phyloP scores from a whole-genome alignment of 257 asterid genomes.

The Ligustrum vulgare region DNA sequence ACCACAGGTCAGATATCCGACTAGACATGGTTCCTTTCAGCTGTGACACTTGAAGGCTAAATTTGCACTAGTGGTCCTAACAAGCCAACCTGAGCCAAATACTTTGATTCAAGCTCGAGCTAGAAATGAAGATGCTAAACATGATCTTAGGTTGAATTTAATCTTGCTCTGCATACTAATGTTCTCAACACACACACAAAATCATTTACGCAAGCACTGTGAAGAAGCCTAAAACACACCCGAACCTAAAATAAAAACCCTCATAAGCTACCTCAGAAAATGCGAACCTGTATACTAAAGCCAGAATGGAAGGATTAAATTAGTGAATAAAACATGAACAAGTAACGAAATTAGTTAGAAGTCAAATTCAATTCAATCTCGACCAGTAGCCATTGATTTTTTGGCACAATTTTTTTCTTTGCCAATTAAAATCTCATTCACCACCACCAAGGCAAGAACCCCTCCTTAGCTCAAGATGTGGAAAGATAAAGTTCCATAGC shows the following conservation, averaged over 20 bases:
- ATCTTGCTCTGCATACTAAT: background rate
- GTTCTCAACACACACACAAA: background rate
- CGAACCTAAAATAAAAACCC: too few relatives aligned
- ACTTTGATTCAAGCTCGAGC: conserved; percentile 11
- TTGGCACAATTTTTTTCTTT: background rate
- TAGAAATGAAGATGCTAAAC: background rate
- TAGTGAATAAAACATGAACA: too few relatives aligned
- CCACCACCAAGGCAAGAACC: background rate
- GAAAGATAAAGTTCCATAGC: background rate
- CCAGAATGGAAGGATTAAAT: too few relatives aligned
- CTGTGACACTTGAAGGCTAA: conserved; percentile 10
- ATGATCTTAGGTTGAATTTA: background rate
- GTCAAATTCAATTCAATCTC: background rate
- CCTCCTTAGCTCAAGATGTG: background rate
- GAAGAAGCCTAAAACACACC: too few relatives aligned
- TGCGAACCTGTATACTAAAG: too few relatives aligned
- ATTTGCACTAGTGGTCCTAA: conserved; percentile 1
- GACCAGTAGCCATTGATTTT: background rate
- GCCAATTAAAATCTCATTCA: background rate
- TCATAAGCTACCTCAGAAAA: too few relatives aligned
- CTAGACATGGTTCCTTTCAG: conserved; percentile 19
- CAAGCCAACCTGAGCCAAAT: background rate
- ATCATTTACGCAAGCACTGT: too few relatives aligned
- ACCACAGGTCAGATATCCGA: conserved; percentile 21
- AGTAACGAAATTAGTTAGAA: too few relatives aligned